Conservation (phyloP, 352 stramenopile genomes). For the Thalassiosira oceanica region DNA sequence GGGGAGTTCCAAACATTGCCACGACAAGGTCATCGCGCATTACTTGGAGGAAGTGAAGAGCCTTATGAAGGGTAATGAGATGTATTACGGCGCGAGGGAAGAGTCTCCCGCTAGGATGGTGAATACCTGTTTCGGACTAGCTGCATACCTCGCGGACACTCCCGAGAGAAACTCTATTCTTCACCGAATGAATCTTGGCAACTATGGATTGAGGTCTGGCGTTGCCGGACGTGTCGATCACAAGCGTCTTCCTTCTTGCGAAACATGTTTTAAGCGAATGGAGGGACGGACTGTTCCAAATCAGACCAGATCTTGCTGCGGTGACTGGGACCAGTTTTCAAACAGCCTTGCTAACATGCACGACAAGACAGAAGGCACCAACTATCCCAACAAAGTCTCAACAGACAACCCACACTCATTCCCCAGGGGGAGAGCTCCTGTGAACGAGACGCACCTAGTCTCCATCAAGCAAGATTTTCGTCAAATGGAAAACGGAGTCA, state of each 20-base stretch:
- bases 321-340: neutral
- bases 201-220: slow-evolving; percentile 1
- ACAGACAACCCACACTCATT: neutral
- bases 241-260: neutral
- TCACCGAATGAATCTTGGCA: neutral
- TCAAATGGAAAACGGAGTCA: neutral
- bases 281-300: neutral
- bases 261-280: neutral
- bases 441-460: neutral
- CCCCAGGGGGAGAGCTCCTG: neutral
- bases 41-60: slow-evolving; percentile 7
- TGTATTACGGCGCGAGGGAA: neutral
- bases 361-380: neutral
- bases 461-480: neutral
- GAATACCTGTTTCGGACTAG: neutral
- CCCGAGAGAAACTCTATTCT: neutral
- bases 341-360: neutral
- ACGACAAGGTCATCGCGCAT: slow-evolving; percentile 8
- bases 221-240: neutral
- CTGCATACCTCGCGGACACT: neutral
- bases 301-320: neutral
- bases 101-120: too few relatives aligned
- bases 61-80: neutral
- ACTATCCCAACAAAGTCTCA: neutral
- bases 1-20: slow-evolving; percentile 11